Evolutionary conservation across 306 rosid genomes (phyloP).

Genomic region (Prinsepia uniflora): DNA sequence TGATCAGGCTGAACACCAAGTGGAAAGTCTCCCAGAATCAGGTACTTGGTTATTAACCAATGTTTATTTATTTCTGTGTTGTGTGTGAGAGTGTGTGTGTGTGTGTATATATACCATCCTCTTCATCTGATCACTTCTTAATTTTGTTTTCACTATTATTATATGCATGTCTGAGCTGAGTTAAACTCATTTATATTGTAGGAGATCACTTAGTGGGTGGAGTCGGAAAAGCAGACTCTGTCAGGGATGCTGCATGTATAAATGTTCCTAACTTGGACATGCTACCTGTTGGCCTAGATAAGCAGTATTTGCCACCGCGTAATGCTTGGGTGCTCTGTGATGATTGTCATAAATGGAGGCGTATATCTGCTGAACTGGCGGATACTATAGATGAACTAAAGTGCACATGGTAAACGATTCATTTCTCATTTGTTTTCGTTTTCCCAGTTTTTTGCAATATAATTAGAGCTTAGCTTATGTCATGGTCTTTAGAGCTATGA

Average conservation of each 20-base stretch:
- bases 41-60: conserved; percentile 40
- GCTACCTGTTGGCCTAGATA: conserved; percentile 41
- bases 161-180: conserved; percentile 21
- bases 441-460: conserved; percentile 7
- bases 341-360: conserved; percentile 95
- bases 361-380: conserved; percentile 81
- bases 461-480: background rate
- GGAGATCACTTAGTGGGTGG: conserved; percentile 46
- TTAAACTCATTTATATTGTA: conserved; percentile 28
- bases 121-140: conserved; percentile 9
- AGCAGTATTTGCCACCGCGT: conserved; percentile 48
- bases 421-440: conserved; percentile 12
- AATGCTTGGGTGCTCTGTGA: conserved; percentile 98
- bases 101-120: background rate
- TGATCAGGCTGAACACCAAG: conserved; percentile 30
- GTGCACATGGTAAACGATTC: conserved; percentile 69
- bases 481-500: background rate
- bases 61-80: background rate
- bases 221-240: conserved; percentile 31
- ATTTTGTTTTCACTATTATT: conserved; percentile 19
- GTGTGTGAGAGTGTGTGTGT: no score
- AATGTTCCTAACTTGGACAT: conserved; percentile 33
- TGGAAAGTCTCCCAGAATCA: conserved; percentile 42
- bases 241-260: conserved; percentile 30
- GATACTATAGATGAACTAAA: conserved; percentile 71